These are phyloP conservation scores for Trametes cingulata DNA, from an alignment of 768 basidiomycete genomes.

Conservation along the genomic window DNA sequence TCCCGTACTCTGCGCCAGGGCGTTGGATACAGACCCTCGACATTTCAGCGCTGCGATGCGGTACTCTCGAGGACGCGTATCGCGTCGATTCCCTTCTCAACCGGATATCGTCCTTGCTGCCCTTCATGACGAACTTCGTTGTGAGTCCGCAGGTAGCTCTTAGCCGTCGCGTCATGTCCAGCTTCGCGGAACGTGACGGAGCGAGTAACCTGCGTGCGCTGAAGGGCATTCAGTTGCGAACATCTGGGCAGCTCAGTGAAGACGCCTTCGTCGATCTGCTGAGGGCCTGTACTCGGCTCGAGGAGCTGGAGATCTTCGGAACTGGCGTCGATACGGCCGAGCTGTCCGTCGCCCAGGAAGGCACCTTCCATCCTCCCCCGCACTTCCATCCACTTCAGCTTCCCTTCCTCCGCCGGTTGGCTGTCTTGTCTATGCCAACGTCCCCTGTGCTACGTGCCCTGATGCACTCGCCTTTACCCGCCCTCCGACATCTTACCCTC, in stretches of 20 bases:
- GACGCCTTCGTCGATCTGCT: constrained; percentile 64
- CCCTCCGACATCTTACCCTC: constrained; percentile 61
- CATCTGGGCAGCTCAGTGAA: constrained; percentile 33
- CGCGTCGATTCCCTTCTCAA: constrained; percentile 64
- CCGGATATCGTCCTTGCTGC: constrained; percentile 63
- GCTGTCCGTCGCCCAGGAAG: constrained; percentile 34
- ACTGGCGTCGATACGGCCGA: constrained; percentile 57
- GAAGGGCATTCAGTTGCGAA: constrained; percentile 51
- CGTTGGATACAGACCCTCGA: constrained; percentile 83
- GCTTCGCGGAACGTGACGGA: constrained; percentile 55
- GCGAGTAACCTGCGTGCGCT: constrained; percentile 49
- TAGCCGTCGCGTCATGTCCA: constrained; percentile 58
- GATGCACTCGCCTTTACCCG: constrained; percentile 59
- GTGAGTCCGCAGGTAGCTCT: constrained; percentile 59
- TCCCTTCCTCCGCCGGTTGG: constrained; percentile 56
- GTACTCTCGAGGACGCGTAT: constrained; percentile 49
- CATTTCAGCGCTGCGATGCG: constrained; percentile 53
- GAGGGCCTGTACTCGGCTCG: constrained; percentile 53
- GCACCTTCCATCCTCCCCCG: constrained; percentile 19
- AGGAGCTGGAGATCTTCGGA: constrained; percentile 64
- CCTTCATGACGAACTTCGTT: constrained; percentile 56
- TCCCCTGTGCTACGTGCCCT: constrained; percentile 65
- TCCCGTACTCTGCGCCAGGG: constrained; percentile 85
- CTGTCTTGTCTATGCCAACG: constrained; percentile 64
- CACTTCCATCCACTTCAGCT: constrained; percentile 51